A percentile compares a stretch with the other conserved stretches of the same genome.
Evolutionary conservation across 768 basidiomycete species (phyloP).

Genomic region (Pisolithus tinctorius): DNA sequence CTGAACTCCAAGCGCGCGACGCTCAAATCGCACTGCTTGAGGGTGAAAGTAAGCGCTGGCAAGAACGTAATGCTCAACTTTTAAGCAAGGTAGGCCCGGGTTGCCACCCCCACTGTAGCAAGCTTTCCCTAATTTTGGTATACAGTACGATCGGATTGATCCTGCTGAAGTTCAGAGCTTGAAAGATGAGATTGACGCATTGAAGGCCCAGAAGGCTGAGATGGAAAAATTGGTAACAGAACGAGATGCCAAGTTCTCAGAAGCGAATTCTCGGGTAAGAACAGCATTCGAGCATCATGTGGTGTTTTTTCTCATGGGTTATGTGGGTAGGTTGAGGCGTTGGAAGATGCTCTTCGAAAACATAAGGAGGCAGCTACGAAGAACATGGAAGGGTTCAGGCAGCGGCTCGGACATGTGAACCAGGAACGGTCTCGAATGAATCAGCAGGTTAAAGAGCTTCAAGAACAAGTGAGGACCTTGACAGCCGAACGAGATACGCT

Average conservation of each 20-base stretch:
- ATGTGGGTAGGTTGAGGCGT: conserved; percentile 29
- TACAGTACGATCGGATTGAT: conserved; percentile 81
- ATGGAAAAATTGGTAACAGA: conserved; percentile 23
- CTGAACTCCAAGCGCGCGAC: conserved; percentile 68
- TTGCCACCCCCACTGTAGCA: not conserved
- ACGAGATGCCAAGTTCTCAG: conserved; percentile 25
- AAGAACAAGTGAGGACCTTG: conserved; percentile 23
- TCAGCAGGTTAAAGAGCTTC: conserved; percentile 18
- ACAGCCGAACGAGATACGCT: conserved; percentile 24
- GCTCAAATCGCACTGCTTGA: conserved; percentile 65
- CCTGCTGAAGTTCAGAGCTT: conserved; percentile 77
- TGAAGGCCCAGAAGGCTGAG: conserved; percentile 41
- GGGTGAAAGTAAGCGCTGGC: conserved; percentile 75
- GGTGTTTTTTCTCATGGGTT: not conserved
- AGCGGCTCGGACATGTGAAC: conserved; percentile 19
- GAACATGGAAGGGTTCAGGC: conserved; percentile 8
- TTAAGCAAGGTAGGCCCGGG: conserved; percentile 60
- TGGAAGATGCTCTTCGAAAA: conserved; percentile 39
- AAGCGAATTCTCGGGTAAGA: conserved; percentile 28
- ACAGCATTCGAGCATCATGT: not conserved
- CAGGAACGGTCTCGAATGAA: conserved; percentile 24
- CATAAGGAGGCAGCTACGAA: conserved; percentile 23
- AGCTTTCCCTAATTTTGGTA: not conserved
- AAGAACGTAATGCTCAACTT: conserved; percentile 74
- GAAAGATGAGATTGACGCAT: conserved; percentile 59